These are phyloP conservation scores for Eucalyptus curtisii DNA, from an alignment of 345 rosid genomes.

Conservation along the genomic window DNA sequence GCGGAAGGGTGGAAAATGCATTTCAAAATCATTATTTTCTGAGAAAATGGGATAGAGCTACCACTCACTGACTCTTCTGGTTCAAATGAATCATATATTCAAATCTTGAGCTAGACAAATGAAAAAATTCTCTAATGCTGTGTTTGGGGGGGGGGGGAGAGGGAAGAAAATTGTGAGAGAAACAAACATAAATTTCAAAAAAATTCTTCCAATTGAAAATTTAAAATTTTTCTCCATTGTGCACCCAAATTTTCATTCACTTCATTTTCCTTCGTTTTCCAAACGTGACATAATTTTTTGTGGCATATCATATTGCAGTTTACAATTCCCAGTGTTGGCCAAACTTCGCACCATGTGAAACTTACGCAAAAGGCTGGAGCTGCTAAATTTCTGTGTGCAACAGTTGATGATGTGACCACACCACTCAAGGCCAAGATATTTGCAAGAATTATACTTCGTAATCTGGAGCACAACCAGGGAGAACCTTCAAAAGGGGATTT, in stretches of 20 bases:
- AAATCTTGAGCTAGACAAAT: background rate
- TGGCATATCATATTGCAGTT: constrained; percentile 23
- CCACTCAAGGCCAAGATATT: constrained; percentile 75
- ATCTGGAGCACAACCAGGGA: constrained; percentile 57
- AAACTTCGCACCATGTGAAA: constrained; percentile 68
- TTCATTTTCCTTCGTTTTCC: background rate
- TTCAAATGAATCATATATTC: background rate
- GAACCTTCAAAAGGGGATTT: constrained; percentile 12
- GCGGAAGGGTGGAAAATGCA: background rate
- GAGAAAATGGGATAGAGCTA: background rate
- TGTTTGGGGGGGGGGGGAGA: background rate
- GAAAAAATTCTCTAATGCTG: background rate
- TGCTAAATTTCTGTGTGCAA: constrained; percentile 57
- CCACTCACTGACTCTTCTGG: accelerated
- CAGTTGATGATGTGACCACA: constrained; percentile 65
- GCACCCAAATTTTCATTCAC: background rate
- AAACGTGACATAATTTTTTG: background rate
- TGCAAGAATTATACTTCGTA: constrained; percentile 64
- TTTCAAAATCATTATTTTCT: background rate
- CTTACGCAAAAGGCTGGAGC: constrained; percentile 81
- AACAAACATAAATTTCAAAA: background rate
- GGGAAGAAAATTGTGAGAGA: background rate
- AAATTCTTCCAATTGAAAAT: background rate
- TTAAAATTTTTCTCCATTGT: background rate
- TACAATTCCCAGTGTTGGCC: constrained; percentile 69